Conservation (phyloP, 768 basidiomycete species). For the Rossbeevera mucosa region DNA sequence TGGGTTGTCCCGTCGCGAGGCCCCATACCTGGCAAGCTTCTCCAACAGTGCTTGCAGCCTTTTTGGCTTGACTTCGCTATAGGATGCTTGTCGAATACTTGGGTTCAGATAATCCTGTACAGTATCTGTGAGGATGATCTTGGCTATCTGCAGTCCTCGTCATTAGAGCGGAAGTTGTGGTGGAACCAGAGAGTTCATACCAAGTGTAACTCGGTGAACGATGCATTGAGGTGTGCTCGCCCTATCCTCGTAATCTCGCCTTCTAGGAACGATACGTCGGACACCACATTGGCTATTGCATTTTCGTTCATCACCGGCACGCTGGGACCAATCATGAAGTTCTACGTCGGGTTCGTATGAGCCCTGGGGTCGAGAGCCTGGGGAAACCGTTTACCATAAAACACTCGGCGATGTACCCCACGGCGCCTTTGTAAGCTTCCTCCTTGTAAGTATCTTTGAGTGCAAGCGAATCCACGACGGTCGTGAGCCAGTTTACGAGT, state of each 20-base stretch:
- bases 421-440: slow-evolving; percentile 82
- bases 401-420: slow-evolving; percentile 83
- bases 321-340: slow-evolving; percentile 72
- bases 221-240: slow-evolving; percentile 60
- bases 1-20: slow-evolving; percentile 52
- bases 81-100: slow-evolving; percentile 61
- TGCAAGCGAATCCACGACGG: slow-evolving; percentile 85
- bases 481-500: slow-evolving; percentile 93
- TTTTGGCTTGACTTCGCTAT: slow-evolving; percentile 62
- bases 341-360: slow-evolving; percentile 38
- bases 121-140: slow-evolving; percentile 66
- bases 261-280: slow-evolving; percentile 86
- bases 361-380: background rate
- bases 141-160: slow-evolving; percentile 48
- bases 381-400: slow-evolving; percentile 63
- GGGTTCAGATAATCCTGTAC: slow-evolving; percentile 80
- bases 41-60: slow-evolving; percentile 70
- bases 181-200: slow-evolving; percentile 40
- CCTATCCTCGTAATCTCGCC: slow-evolving; percentile 78
- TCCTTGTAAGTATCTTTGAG: slow-evolving; percentile 86
- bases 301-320: slow-evolving; percentile 83
- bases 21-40: slow-evolving; percentile 69
- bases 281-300: slow-evolving; percentile 78
- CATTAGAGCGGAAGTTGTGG: background rate
- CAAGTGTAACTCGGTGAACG: slow-evolving; percentile 74